Evolutionary conservation across 2,329 filamentous ascomycete species (phyloP).

Genomic region (Grosmannia clavigera): DNA sequence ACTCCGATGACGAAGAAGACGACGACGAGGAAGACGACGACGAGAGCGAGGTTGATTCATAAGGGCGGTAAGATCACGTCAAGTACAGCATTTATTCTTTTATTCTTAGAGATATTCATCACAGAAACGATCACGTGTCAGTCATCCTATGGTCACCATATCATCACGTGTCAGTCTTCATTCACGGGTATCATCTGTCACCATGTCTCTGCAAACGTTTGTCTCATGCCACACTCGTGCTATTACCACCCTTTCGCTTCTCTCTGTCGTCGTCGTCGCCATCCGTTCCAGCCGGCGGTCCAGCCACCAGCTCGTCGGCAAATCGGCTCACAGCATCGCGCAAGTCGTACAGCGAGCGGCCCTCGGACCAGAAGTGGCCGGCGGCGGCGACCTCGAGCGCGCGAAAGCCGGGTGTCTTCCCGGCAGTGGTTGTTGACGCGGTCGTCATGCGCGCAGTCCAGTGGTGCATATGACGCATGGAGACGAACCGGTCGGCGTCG

Average conservation of each 20-base stretch:
- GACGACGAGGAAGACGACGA: conserved; percentile 2
- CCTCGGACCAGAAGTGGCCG: conserved; percentile 42
- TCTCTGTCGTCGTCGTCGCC: not conserved
- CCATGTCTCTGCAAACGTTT: no score
- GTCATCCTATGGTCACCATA: no score
- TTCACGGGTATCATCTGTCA: no score
- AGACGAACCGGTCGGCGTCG: conserved; percentile 61
- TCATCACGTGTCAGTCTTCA: no score
- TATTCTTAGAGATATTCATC: no score
- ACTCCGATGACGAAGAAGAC: not conserved
- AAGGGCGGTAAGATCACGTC: no score
- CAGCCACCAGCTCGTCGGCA: conserved; percentile 11
- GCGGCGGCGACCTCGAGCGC: conserved; percentile 32
- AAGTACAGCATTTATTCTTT: no score
- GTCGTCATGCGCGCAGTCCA: conserved; percentile 46
- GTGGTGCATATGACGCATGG: conserved; percentile 46
- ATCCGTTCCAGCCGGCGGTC: not conserved
- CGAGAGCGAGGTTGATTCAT: not conserved
- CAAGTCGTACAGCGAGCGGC: conserved; percentile 24
- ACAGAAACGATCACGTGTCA: no score
- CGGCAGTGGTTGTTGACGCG: conserved; percentile 5
- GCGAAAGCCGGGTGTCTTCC: conserved; percentile 22
- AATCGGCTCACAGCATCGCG: conserved; percentile 20
- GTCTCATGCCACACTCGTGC: no score
- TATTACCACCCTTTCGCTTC: not conserved